Percentiles rank a stretch among this genome's conserved stretches.
These are phyloP conservation scores for Wallacemonas sp. DNA, from an alignment of 208 protist genomes.

Conservation along the genomic window DNA sequence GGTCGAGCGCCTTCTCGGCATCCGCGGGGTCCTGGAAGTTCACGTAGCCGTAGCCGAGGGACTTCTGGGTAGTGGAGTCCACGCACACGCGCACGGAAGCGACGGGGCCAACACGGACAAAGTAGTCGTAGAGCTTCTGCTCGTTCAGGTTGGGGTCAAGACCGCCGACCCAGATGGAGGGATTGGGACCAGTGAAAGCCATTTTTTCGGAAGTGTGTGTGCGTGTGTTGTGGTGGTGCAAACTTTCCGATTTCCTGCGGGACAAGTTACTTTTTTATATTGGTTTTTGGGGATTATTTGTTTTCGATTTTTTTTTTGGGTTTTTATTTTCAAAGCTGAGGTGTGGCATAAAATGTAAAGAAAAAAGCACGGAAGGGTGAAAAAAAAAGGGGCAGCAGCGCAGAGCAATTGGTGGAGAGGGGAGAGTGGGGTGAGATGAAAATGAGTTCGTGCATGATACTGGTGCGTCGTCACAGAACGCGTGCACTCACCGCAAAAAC, in stretches of 20 bases:
- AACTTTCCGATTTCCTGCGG: not conserved
- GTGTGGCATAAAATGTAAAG: not conserved
- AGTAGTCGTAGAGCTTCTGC: constrained; percentile 97
- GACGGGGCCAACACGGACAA: constrained; percentile 97
- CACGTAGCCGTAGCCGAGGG: constrained; percentile 99
- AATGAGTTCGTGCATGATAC: too few relatives aligned
- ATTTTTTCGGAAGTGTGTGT: constrained; percentile 15
- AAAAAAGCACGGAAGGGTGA: not conserved
- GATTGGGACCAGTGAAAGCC: constrained; percentile 74
- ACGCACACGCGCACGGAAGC: constrained; percentile 98
- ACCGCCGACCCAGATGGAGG: constrained; percentile 98
- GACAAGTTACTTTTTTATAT: constrained; percentile 20
- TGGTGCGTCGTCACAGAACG: too few relatives aligned
- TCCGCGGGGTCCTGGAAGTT: constrained; percentile 98
- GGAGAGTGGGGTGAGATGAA: too few relatives aligned
- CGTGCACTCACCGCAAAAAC: too few relatives aligned
- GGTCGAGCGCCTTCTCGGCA: constrained; percentile 98
- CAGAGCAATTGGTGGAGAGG: too few relatives aligned
- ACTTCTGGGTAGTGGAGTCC: constrained; percentile 96
- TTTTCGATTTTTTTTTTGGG: constrained; percentile 26
- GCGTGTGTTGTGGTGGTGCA: constrained; percentile 4
- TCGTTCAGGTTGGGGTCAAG: constrained; percentile 95
- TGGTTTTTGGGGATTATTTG: constrained; percentile 17
- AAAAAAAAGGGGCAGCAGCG: constrained; percentile 1
- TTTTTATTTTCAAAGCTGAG: constrained; percentile 15